Percentiles rank a stretch among this genome's conserved stretches.
Conservation (phyloP, 768 basidiomycete species). For the Cyclocybe aegerita region DNA sequence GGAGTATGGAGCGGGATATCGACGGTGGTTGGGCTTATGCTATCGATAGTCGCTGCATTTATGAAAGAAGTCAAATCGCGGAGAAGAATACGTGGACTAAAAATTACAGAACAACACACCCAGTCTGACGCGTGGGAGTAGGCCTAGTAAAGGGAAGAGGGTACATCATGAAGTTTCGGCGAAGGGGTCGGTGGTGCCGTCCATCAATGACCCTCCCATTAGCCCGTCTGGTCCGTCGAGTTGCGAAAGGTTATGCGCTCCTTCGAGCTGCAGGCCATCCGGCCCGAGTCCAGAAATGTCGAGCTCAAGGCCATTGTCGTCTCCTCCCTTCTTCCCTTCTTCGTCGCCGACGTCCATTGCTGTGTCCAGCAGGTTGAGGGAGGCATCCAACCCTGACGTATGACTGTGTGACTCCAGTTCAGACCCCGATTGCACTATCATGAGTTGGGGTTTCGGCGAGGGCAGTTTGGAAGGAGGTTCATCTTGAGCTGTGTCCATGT, state of each 20-base stretch:
- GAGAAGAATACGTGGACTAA: background rate
- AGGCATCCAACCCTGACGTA: slow-evolving; percentile 35
- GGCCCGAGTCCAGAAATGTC: slow-evolving; percentile 67
- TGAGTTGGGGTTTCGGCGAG: slow-evolving; percentile 63
- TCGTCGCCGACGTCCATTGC: slow-evolving; percentile 39
- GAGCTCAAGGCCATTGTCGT: slow-evolving; percentile 45
- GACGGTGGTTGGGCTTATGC: no score
- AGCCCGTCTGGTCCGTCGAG: slow-evolving; percentile 52
- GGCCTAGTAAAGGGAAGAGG: background rate
- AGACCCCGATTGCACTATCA: slow-evolving; percentile 48
- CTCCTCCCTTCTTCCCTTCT: slow-evolving; percentile 34
- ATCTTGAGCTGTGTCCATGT: slow-evolving; percentile 35
- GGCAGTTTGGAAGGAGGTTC: slow-evolving; percentile 61
- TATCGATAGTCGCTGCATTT: no score
- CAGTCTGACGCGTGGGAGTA: slow-evolving; percentile 3
- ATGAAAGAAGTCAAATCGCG: background rate
- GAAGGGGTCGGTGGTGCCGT: slow-evolving; percentile 62
- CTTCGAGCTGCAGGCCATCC: slow-evolving; percentile 60
- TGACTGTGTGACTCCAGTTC: slow-evolving; percentile 34
- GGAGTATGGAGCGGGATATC: background rate
- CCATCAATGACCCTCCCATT: slow-evolving; percentile 62
- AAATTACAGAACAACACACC: background rate
- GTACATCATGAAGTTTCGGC: slow-evolving; percentile 20
- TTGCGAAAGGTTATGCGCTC: slow-evolving; percentile 53
- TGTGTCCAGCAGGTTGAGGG: slow-evolving; percentile 55